These are phyloP conservation scores for Gamsiella multidivaricata DNA, from an alignment of 192 early-diverging fungal species.

Conservation along the genomic window DNA sequence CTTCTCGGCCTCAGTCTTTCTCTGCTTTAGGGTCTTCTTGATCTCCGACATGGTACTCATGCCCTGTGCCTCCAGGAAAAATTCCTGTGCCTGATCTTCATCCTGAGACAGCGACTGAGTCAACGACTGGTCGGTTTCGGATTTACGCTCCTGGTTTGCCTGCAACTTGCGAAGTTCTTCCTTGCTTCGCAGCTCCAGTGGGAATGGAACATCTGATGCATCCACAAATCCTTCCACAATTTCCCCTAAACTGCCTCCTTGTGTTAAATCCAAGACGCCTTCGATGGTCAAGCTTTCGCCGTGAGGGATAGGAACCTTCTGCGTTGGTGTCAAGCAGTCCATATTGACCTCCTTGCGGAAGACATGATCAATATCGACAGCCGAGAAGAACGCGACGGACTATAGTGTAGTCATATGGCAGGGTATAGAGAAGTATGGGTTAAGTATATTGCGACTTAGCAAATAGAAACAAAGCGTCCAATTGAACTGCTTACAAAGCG, in stretches of 20 bases:
- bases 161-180: conserved; percentile 16
- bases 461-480: no score
- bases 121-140: not conserved
- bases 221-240: conserved; percentile 13
- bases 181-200: conserved; percentile 11
- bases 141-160: not conserved
- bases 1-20: conserved; percentile 20
- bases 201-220: conserved; percentile 20
- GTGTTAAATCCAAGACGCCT: conserved; percentile 47
- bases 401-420: conserved; percentile 31
- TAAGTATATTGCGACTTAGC: no score
- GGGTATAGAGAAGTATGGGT: no score
- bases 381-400: conserved; percentile 94
- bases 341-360: conserved; percentile 92
- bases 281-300: conserved; percentile 63
- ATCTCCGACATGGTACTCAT: conserved; percentile 36
- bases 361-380: conserved; percentile 91
- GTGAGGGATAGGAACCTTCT: conserved; percentile 64
- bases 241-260: conserved; percentile 15
- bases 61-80: conserved; percentile 42
- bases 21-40: conserved; percentile 19
- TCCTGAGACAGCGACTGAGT: not conserved
- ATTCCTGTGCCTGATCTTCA: not conserved
- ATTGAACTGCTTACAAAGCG: not conserved
- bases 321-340: conserved; percentile 88